Conservation (phyloP, 306 rosid species). For the Cicer chorassanicum region DNA sequence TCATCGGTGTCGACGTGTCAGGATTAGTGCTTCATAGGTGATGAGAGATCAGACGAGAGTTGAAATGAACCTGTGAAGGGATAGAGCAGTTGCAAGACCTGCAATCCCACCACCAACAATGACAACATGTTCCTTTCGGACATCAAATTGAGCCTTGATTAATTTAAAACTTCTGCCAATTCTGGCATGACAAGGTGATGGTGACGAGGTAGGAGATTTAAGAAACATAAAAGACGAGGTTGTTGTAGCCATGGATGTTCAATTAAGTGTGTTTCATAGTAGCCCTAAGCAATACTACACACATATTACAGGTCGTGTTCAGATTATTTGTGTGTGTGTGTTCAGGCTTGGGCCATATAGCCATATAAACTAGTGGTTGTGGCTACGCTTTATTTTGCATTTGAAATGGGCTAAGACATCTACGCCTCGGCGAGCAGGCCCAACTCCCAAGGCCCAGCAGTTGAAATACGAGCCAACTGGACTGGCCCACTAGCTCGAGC, state of each 20-base stretch:
- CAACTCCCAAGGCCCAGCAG: no score
- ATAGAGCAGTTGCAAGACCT: constrained; percentile 77
- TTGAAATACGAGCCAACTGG: no score
- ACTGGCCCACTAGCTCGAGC: no score
- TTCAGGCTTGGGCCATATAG: constrained; percentile 29
- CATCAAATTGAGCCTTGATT: constrained; percentile 53
- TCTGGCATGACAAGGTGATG: constrained; percentile 26
- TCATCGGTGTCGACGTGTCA: no score
- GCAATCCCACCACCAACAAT: constrained; percentile 78
- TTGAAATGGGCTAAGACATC: no score
- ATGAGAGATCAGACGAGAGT: not conserved
- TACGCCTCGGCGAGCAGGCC: no score
- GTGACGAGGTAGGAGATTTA: constrained; percentile 37
- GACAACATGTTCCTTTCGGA: constrained; percentile 60
- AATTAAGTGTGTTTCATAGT: not conserved
- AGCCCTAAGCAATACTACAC: not conserved
- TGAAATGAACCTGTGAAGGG: constrained; percentile 65
- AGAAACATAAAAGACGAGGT: constrained; percentile 47
- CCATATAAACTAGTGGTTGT: constrained; percentile 42
- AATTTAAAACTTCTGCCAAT: constrained; percentile 40
- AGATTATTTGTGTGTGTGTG: constrained; percentile 1
- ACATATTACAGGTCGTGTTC: not conserved
- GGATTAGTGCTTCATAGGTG: no score
- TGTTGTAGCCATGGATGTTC: constrained; percentile 52
- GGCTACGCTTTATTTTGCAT: not conserved